phyloP scores from a whole-genome alignment of 352 stramenopile species.

The Phytopythium aichiense region DNA sequence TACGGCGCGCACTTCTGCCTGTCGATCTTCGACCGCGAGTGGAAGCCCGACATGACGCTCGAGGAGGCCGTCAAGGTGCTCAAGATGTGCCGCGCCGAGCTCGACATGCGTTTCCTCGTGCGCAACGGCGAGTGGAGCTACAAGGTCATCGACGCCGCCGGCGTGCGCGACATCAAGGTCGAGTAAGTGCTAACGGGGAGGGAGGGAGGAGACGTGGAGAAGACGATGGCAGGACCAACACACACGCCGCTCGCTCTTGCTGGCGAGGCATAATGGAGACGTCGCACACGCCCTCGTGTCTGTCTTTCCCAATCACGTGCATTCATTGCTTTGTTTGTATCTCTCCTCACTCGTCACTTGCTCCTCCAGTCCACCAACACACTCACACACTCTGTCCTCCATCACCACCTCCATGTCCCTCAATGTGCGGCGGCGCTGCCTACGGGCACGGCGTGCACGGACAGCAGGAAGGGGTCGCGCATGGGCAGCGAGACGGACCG shows the following conservation, averaged over 20 bases:
- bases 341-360: neutral
- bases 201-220: neutral
- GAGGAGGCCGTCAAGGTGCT: conserved; percentile 71
- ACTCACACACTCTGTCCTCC: too few species aligned
- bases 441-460: neutral
- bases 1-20: conserved; percentile 84
- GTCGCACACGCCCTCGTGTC: too few species aligned
- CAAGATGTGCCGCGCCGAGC: conserved; percentile 74
- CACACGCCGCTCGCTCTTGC: neutral
- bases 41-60: conserved; percentile 80
- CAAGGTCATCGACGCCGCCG: conserved; percentile 72
- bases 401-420: neutral
- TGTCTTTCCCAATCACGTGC: conserved; percentile 2
- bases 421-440: neutral
- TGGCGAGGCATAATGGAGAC: too few species aligned
- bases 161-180: conserved; percentile 61
- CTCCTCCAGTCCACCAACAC: too few species aligned
- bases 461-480: conserved; percentile 13
- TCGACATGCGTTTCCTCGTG: conserved; percentile 84
- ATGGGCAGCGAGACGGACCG: conserved; percentile 28
- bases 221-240: neutral
- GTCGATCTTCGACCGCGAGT: conserved; percentile 87
- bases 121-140: conserved; percentile 86
- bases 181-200: conserved; percentile 25
- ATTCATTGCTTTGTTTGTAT: too few species aligned